These are phyloP conservation scores for Apiospora arundinis DNA, from an alignment of 2,329 filamentous ascomycete genomes.

Conservation along the genomic window DNA sequence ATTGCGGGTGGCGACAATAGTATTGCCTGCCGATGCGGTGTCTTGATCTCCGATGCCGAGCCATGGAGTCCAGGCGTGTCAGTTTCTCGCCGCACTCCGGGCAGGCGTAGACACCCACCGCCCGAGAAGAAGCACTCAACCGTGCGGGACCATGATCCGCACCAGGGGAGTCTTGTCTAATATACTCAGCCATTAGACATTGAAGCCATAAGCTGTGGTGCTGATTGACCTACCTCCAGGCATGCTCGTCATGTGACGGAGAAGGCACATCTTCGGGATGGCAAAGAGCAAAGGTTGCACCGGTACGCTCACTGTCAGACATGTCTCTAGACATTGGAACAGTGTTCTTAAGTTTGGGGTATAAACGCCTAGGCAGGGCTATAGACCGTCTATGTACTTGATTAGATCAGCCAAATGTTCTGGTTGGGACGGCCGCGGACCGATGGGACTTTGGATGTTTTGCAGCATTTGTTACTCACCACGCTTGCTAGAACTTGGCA, in stretches of 20 bases:
- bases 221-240: constrained; percentile 8
- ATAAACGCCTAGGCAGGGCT: not conserved
- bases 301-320: constrained; percentile 15
- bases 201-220: not conserved
- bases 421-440: not conserved
- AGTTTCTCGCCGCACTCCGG: constrained; percentile 11
- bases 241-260: constrained; percentile 15
- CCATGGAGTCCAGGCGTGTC: constrained; percentile 16
- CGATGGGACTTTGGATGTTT: not conserved
- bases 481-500: constrained; percentile 8
- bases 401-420: not conserved
- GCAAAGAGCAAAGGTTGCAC: not conserved
- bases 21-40: constrained; percentile 13
- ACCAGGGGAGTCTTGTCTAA: not conserved
- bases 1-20: not conserved
- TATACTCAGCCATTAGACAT: not conserved
- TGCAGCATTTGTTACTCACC: not conserved
- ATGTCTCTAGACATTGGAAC: constrained; percentile 1
- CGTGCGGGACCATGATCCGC: not conserved
- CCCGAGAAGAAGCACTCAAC: not conserved
- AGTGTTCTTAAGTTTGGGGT: not conserved
- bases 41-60: constrained; percentile 13
- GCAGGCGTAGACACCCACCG: constrained; percentile 12
- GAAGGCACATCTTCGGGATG: not conserved
- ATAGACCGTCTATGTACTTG: not conserved